Evolutionary conservation across 192 early-diverging fungal species (phyloP), one percentile per base, ranked within the genome.

Genomic region (Gryganskiella cystojenkinii): DNA sequence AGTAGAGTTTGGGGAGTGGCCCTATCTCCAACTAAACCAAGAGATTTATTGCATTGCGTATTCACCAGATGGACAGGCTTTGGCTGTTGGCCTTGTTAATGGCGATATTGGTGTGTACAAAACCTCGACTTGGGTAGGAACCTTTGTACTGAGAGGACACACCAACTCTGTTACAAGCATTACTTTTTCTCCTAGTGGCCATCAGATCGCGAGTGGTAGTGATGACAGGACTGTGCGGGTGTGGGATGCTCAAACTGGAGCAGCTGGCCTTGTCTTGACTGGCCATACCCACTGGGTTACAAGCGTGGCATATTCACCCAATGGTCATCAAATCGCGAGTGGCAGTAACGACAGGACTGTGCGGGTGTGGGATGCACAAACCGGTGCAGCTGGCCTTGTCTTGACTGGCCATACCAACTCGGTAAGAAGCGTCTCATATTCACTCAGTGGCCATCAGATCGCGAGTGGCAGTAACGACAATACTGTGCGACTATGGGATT

Each of bases 381-480:
- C 11, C 0, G 60, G 60, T 19, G 60, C 52, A 53, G 56, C 51
- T 33, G 56, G 28, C 20, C 33, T 50, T 27, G 17, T 56, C 13
- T 31, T 71, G 17, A 47, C 22, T 19, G 61, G 61, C 10, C 61
- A 71, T 64, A 31, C 51, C 44, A 35, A 44, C 9, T 49, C 19
- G n/a, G 90, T 91, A 15, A 82, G 81, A 15, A 85, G 89, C 8
- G 89, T 92, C 0, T 85, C 82, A 0, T 91, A 88, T 88, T 91
- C 86, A 42, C 79, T 71, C 49, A 84, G 89, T 61, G 91, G 91
- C 19, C 57, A 71, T 34, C 69, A 65, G 64, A 65, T 92, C 42
- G 89, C 88, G 14, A 89, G 88, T 14, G 89, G 90, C 17, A 90
- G 89, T 25, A 84, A 84, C 15, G 89, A 91, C 62, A 81, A 88